phyloP scores from a whole-genome alignment of 2,329 filamentous ascomycete genomes.

The Paecilomyces sp. region DNA sequence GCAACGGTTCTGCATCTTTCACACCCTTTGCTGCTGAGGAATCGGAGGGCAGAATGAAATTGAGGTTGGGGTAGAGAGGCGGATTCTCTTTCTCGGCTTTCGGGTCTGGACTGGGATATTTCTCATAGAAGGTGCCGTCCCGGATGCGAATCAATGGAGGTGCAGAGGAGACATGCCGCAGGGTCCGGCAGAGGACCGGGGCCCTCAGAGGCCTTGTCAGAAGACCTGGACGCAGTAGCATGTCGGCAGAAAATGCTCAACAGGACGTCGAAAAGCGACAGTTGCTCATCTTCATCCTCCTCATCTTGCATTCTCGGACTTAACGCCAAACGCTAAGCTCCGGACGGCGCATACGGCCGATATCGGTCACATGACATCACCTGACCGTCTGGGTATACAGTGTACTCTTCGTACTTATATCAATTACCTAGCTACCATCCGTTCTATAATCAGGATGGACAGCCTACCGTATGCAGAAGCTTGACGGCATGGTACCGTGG shows the following conservation, averaged over 20 bases:
- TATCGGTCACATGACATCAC: not conserved
- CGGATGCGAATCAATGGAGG: constrained; percentile 62
- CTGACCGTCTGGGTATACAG: not conserved
- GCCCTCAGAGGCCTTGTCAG: constrained; percentile 9
- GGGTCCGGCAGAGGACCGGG: constrained; percentile 4
- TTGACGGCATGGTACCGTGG: not conserved
- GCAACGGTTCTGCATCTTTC: not conserved
- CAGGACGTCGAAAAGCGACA: not conserved
- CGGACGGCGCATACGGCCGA: not conserved
- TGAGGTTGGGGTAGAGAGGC: constrained; percentile 64
- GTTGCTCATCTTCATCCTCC: not conserved
- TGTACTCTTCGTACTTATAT: no score
- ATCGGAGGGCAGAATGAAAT: constrained; percentile 59
- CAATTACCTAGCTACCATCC: no score
- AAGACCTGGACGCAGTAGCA: constrained; percentile 21
- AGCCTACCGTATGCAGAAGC: no score
- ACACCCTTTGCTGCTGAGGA: constrained; percentile 5
- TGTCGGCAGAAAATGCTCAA: constrained; percentile 10
- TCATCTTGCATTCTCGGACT: not conserved
- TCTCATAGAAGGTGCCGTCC: constrained; percentile 76
- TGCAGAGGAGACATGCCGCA: constrained; percentile 12
- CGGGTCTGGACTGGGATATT: constrained; percentile 60
- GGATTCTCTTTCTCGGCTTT: constrained; percentile 52
- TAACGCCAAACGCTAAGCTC: not conserved
- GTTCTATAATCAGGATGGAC: no score